Evolutionary conservation across 164 flowering plant species (phyloP), one percentile per base, ranked within the genome.

Genomic region (Brasenia schreberi): DNA sequence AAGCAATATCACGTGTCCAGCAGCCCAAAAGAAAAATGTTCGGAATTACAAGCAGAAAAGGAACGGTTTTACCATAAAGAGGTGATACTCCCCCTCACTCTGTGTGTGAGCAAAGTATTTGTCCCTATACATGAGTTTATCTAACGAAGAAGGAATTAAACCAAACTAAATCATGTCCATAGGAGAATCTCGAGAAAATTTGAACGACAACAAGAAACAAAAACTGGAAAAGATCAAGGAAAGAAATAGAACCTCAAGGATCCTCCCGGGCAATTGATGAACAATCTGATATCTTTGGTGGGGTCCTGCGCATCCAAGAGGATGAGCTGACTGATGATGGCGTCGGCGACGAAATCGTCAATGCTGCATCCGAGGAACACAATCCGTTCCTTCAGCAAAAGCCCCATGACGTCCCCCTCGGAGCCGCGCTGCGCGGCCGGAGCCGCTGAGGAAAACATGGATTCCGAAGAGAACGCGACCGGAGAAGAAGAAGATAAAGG

Each of bases 191-290:
- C 23, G 10, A n/a, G 18, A 61, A 33, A 11, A 18, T 10, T 61
- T 61, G 18, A 18, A 61, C 18, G 63, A 61, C 3, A 61, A 18
- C 33, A 11, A 61, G 18, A 18, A 11, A 7, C 33, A 61, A n/a
- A n/a, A 61, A 61, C 10, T 4, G 18, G 18, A 11, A 61, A 61
- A n/a, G 63, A 61, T 4, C 12, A 23, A 11, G n/a, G 18, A n/a
- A 9, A 18, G 19, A 12, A 18, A 61, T 10, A 11, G 63, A 61
- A 61, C 97, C 96, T 92, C 33, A 89, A 77, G 10, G 95, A 84
- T 12, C 98, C 98, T 45, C 98, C 98, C 52, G 92, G 80, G 6
- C 88, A 90, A 66, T 90, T 90, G 63, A 93, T 80, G 70, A 93
- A 89, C 62, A 93, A 85, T 18, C 85, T 75, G 63, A 93, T 93